Conservation (phyloP, 2,329 filamentous ascomycete species). For the Triangularia verruculosa region DNA sequence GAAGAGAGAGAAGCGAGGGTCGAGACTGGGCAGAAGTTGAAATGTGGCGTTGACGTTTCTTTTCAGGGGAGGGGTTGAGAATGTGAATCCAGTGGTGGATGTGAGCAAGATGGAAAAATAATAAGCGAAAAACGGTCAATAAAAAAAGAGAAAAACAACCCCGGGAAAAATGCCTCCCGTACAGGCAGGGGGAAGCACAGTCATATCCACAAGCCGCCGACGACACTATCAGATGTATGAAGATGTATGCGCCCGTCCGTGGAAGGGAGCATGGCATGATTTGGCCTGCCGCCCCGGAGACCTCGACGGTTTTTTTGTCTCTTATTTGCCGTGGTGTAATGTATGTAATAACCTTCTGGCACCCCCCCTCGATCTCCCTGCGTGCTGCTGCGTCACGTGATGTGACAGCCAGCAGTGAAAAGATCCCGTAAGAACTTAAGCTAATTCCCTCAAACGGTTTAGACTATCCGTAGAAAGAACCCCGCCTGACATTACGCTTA, state of each 20-base stretch:
- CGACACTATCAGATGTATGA: not conserved
- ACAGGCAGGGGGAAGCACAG: not conserved
- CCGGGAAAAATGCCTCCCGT: not conserved
- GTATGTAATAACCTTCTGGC: not conserved
- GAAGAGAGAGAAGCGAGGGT: not conserved
- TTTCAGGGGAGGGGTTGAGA: not conserved
- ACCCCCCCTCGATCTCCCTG: not conserved
- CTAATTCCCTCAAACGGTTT: not conserved
- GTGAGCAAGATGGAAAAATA: not conserved
- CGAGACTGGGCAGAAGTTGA: not conserved
- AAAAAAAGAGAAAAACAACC: not conserved
- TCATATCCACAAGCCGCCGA: not conserved
- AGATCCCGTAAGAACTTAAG: not conserved
- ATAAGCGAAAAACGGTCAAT: not conserved
- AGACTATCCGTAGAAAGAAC: not conserved
- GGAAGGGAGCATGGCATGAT: not conserved
- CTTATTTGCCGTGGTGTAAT: not conserved
- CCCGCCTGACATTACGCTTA: not conserved
- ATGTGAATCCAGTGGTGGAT: not conserved
- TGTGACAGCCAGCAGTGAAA: not conserved
- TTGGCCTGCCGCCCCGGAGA: not conserved
- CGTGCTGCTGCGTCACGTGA: not conserved
- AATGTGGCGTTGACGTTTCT: not conserved
- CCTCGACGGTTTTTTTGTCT: not conserved
- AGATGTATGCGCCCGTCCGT: not conserved